phyloP scores from a whole-genome alignment of 2,329 filamentous ascomycete genomes.

The Whalleya microplaca region DNA sequence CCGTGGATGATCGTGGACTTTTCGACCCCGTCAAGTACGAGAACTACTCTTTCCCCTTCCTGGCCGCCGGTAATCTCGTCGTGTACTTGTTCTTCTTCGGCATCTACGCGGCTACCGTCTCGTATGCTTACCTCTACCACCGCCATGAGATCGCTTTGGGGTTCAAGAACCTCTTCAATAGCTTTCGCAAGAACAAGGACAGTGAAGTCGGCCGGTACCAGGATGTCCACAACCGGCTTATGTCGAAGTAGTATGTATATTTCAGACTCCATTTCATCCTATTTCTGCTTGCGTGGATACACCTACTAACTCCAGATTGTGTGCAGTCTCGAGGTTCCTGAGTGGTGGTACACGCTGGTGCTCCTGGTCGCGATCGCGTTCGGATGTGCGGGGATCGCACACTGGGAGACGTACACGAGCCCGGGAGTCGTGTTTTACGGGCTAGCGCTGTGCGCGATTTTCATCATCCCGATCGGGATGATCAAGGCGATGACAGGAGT shows the following conservation, averaged over 20 bases:
- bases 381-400: conserved; percentile 51
- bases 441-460: conserved; percentile 52
- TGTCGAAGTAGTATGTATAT: conserved; percentile 30
- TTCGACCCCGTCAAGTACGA: conserved; percentile 52
- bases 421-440: conserved; percentile 57
- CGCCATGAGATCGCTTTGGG: conserved; percentile 54
- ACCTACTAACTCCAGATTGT: too few relatives aligned
- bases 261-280: too few relatives aligned
- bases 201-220: conserved; percentile 34
- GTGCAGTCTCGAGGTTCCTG: conserved; percentile 44
- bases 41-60: conserved; percentile 55
- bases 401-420: conserved; percentile 55
- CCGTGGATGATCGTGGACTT: conserved; percentile 40
- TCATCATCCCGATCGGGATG: conserved; percentile 56
- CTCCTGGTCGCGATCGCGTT: conserved; percentile 49
- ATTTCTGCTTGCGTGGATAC: too few relatives aligned
- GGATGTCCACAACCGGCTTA: conserved; percentile 32
- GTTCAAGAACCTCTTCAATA: conserved; percentile 51
- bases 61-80: conserved; percentile 53
- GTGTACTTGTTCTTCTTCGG: conserved; percentile 61
- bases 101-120: conserved; percentile 55
- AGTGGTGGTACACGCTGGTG: conserved; percentile 57
- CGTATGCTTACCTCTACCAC: conserved; percentile 56
- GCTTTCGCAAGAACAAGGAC: conserved; percentile 47
- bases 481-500: conserved; percentile 58